phyloP scores from a whole-genome alignment of 2,329 filamentous ascomycete species.

The Ophiocordyceps unilateralis region DNA sequence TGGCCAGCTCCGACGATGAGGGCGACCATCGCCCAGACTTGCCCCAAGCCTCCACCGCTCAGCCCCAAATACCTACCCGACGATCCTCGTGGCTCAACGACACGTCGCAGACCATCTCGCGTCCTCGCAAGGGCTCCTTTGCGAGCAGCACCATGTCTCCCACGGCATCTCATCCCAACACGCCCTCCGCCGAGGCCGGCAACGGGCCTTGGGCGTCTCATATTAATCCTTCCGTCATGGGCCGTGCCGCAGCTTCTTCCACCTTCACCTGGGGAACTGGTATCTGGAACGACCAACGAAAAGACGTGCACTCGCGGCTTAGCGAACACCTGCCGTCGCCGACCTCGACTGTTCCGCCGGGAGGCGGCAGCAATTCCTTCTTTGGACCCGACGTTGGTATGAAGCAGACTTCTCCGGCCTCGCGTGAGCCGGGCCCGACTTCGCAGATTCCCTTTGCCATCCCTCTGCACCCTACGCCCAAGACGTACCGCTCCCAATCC shows the following conservation, averaged over 20 bases:
- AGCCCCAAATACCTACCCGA: conserved; percentile 44
- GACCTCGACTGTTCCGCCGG: conserved; percentile 40
- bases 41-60: conserved; percentile 21
- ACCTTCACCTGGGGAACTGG: conserved; percentile 58
- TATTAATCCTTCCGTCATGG: conserved; percentile 26
- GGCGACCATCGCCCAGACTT: conserved; percentile 45
- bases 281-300: conserved; percentile 79
- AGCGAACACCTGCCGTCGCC: conserved; percentile 62
- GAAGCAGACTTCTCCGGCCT: conserved; percentile 31
- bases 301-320: conserved; percentile 58
- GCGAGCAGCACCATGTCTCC: conserved; percentile 62
- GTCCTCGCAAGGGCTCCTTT: conserved; percentile 61
- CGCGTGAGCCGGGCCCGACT: conserved; percentile 35
- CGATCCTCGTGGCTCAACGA: conserved; percentile 81
- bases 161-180: conserved; percentile 63
- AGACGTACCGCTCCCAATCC: conserved; percentile 87
- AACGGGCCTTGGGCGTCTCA: conserved; percentile 38
- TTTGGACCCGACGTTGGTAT: conserved; percentile 27
- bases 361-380: conserved; percentile 26
- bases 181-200: conserved; percentile 50
- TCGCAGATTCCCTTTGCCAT: conserved; percentile 71
- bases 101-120: conserved; percentile 43
- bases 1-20: conserved; percentile 92
- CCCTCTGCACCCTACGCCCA: conserved; percentile 75
- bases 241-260: conserved; percentile 28